phyloP scores from a whole-genome alignment of 768 basidiomycete genomes.

The Boletellus ananiceps region DNA sequence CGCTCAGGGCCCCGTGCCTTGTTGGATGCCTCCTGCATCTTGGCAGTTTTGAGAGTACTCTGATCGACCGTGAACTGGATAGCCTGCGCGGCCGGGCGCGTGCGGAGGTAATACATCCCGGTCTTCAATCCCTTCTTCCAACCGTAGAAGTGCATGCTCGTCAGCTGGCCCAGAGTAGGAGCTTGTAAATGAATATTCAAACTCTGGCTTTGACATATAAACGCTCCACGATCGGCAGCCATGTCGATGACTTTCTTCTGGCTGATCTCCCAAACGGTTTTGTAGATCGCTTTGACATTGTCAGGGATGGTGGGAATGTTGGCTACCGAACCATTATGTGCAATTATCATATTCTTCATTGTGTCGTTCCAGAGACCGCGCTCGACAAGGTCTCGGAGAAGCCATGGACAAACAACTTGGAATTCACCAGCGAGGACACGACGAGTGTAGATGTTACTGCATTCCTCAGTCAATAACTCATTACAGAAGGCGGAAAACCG shows the following conservation, averaged over 20 bases:
- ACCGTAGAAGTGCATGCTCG: constrained; percentile 98
- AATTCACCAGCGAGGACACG: constrained; percentile 99
- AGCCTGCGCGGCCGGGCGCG: constrained; percentile 90
- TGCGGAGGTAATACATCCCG: constrained; percentile 97
- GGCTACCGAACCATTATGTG: constrained; percentile 86
- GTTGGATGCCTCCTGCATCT: constrained; percentile 21
- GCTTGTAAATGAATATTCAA: constrained; percentile 90
- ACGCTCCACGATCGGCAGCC: constrained; percentile 97
- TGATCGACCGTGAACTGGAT: constrained; percentile 98
- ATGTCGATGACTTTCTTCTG: constrained; percentile 99
- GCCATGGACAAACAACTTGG: constrained; percentile 98
- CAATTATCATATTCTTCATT: constrained; percentile 99
- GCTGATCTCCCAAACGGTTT: constrained; percentile 99
- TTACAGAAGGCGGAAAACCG: constrained; percentile 14
- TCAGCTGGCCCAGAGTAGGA: constrained; percentile 88
- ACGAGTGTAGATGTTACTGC: constrained; percentile 95
- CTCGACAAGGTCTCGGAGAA: constrained; percentile 95
- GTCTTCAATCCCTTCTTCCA: constrained; percentile 99
- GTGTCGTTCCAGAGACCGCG: constrained; percentile 94
- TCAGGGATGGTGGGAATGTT: constrained; percentile 85
- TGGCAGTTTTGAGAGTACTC: constrained; percentile 60
- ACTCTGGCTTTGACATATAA: constrained; percentile 94
- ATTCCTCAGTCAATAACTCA: constrained; percentile 8
- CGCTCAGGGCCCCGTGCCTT: constrained; percentile 15
- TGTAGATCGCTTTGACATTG: constrained; percentile 96